These are phyloP conservation scores for Groenewaldozyma sp. DNA, from an alignment of 1,139 yeast species.

Conservation along the genomic window DNA sequence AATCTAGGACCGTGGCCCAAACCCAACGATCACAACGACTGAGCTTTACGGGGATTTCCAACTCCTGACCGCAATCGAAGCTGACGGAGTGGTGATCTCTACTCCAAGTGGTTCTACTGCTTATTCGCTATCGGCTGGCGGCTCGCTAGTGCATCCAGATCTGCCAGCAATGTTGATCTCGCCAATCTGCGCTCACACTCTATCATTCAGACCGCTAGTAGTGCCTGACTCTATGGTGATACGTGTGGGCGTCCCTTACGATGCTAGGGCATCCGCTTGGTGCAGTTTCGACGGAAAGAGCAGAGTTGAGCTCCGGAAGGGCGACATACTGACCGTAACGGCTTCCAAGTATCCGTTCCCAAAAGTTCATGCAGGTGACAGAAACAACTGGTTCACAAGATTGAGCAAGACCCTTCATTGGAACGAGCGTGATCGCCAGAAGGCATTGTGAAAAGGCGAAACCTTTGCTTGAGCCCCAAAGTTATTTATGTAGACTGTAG, in stretches of 20 bases:
- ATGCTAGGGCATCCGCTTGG: slow-evolving; percentile 66
- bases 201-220: slow-evolving; percentile 73
- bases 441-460: slow-evolving; percentile 12
- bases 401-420: slow-evolving; percentile 42
- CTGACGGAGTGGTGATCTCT: slow-evolving; percentile 76
- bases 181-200: slow-evolving; percentile 79
- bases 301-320: slow-evolving; percentile 54
- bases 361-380: slow-evolving; percentile 43
- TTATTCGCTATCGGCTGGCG: slow-evolving; percentile 79
- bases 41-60: slow-evolving; percentile 73
- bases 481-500: too few species aligned
- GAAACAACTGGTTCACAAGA: slow-evolving; percentile 42
- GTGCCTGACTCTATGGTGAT: slow-evolving; percentile 64
- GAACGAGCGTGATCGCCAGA: slow-evolving; percentile 44
- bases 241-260: slow-evolving; percentile 57
- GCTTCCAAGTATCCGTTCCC: slow-evolving; percentile 73
- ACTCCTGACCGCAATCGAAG: slow-evolving; percentile 72
- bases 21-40: slow-evolving; percentile 66
- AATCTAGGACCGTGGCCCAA: slow-evolving; percentile 63
- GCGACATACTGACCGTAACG: slow-evolving; percentile 62
- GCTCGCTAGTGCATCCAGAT: slow-evolving; percentile 78
- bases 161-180: slow-evolving; percentile 73
- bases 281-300: slow-evolving; percentile 75
- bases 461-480: too few species aligned
- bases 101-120: slow-evolving; percentile 94